phyloP scores from a whole-genome alignment of 139 green algal species.

The Auxenochlorella pyrenoidosa region DNA sequence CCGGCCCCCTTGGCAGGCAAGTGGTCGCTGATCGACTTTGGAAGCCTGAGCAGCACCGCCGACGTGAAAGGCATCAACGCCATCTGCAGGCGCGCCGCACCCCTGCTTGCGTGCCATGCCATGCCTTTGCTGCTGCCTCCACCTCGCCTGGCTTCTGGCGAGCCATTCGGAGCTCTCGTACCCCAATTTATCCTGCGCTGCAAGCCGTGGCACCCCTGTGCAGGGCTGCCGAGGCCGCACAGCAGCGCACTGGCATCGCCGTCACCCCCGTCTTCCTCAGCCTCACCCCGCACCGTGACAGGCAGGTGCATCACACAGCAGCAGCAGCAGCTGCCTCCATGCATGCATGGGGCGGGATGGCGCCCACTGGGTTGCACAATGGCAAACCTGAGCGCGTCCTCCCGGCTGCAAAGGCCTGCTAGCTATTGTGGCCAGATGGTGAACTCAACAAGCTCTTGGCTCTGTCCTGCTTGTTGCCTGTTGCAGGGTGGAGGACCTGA shows the following conservation, averaged over 20 bases:
- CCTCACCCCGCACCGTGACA: conserved; percentile 1
- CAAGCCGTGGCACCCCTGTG: background rate
- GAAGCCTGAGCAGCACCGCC: background rate
- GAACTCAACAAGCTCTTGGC: too few relatives aligned
- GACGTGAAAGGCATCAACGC: conserved; percentile 22
- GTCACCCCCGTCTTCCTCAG: conserved; percentile 32
- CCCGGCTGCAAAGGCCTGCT: too few relatives aligned
- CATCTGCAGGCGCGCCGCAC: background rate
- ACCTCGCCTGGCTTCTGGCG: too few relatives aligned
- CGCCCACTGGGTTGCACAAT: too few relatives aligned
- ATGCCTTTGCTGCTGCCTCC: background rate
- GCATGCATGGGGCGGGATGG: too few relatives aligned
- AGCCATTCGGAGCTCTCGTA: too few relatives aligned
- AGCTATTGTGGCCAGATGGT: too few relatives aligned
- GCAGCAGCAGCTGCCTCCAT: too few relatives aligned
- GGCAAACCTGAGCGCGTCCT: too few relatives aligned
- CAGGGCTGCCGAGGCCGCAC: conserved; percentile 31
- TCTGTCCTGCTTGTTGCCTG: background rate
- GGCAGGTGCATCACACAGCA: background rate
- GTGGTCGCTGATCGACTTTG: conserved; percentile 14
- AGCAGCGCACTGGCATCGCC: conserved; percentile 33
- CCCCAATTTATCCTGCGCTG: too few relatives aligned
- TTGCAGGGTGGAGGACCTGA: conserved; percentile 10
- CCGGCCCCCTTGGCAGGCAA: background rate
- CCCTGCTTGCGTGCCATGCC: background rate